Conservation (phyloP, 2,329 filamentous ascomycete genomes). For the Tolypocladium cylindrosporum region DNA sequence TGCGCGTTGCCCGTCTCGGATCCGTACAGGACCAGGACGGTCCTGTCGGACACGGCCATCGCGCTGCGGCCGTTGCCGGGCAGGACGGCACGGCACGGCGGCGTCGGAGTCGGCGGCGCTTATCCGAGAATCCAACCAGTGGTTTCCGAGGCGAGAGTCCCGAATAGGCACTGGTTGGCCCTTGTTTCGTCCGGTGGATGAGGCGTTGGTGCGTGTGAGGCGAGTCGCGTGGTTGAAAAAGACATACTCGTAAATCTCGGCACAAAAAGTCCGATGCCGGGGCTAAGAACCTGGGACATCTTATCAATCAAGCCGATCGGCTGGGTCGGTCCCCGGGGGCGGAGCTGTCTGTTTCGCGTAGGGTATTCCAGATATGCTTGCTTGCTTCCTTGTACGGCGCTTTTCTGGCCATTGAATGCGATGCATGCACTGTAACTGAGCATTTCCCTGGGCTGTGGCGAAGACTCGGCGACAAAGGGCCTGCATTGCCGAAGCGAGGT, state of each 20-base stretch:
- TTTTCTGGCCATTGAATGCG: not conserved
- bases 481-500: not conserved
- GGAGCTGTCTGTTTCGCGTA: no score
- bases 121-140: not conserved
- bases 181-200: not conserved
- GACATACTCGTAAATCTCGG: not conserved
- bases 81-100: not conserved
- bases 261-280: slow-evolving; percentile 6
- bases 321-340: not conserved
- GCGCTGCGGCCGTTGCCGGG: not conserved
- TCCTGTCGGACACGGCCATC: slow-evolving; percentile 23
- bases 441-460: not conserved
- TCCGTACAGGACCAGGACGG: slow-evolving; percentile 70
- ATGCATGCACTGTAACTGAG: not conserved
- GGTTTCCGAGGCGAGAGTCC: not conserved
- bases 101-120: not conserved
- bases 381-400: not conserved
- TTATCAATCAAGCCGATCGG: slow-evolving; percentile 2
- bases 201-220: not conserved
- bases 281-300: not conserved
- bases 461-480: not conserved
- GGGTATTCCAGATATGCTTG: not conserved
- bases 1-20: slow-evolving; percentile 93
- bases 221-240: not conserved
- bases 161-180: not conserved